Evolutionary conservation across 1,284 basidiomycete species (phyloP).

Genomic region (Microbotryum saponariae): DNA sequence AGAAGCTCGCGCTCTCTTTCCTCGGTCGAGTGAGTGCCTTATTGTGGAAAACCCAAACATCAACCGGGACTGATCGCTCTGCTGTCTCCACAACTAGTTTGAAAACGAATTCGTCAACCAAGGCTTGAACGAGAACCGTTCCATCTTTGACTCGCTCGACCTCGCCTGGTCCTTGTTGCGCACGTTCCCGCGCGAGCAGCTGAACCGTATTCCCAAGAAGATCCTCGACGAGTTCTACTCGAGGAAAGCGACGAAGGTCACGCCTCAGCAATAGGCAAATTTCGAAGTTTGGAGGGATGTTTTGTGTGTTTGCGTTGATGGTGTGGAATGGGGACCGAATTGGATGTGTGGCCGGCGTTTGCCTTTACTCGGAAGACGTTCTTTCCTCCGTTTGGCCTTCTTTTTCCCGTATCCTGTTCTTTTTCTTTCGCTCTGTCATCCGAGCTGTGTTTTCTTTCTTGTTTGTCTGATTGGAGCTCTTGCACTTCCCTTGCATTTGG

Average conservation of each 20-base stretch:
- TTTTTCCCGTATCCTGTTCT: too few relatives aligned
- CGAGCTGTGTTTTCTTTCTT: too few relatives aligned
- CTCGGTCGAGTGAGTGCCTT: conserved; percentile 61
- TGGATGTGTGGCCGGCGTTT: too few relatives aligned
- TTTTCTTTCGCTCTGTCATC: too few relatives aligned
- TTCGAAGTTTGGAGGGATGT: too few relatives aligned
- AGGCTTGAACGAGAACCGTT: conserved; percentile 89
- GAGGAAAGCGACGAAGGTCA: conserved; percentile 51
- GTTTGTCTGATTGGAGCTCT: too few relatives aligned
- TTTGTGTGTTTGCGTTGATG: too few relatives aligned
- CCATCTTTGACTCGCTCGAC: conserved; percentile 96
- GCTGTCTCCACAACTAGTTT: conserved; percentile 46
- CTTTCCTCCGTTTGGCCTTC: too few relatives aligned
- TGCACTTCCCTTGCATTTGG: too few relatives aligned
- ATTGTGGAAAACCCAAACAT: background rate
- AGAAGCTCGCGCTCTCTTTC: conserved; percentile 88
- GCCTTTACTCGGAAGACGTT: too few relatives aligned
- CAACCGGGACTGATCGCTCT: background rate
- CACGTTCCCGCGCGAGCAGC: conserved; percentile 84
- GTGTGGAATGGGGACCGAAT: too few relatives aligned
- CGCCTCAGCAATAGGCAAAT: background rate
- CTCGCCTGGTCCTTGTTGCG: conserved; percentile 93
- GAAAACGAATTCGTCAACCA: conserved; percentile 91
- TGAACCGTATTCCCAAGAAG: conserved; percentile 41
- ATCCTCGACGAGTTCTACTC: conserved; percentile 79